Percentiles rank a stretch among this genome's conserved stretches.
Conservation (phyloP, 1,284 basidiomycete genomes). For the Pholiota adiposa region DNA sequence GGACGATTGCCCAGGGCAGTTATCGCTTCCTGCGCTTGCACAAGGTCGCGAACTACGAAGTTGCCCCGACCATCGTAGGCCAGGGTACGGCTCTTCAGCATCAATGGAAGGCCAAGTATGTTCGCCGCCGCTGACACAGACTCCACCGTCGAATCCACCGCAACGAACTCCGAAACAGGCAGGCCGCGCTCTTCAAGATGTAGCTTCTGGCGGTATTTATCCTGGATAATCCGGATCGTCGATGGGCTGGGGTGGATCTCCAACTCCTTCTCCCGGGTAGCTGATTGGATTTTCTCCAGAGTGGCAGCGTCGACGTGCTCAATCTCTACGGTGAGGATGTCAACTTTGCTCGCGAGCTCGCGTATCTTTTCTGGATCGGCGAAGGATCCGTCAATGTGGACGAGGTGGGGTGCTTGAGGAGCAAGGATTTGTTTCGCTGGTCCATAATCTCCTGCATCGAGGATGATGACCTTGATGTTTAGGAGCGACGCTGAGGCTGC, state of each 20-base stretch:
- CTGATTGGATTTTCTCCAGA: slow-evolving; percentile 68
- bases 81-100: slow-evolving; percentile 95
- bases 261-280: slow-evolving; percentile 36
- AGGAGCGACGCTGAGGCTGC: slow-evolving; percentile 90
- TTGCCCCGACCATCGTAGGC: slow-evolving; percentile 98
- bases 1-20: slow-evolving; percentile 64
- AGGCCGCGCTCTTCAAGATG: slow-evolving; percentile 67
- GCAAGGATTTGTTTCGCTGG: slow-evolving; percentile 93
- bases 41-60: slow-evolving; percentile 69
- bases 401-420: slow-evolving; percentile 48
- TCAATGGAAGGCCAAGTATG: slow-evolving; percentile 84
- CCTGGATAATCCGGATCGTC: slow-evolving; percentile 92
- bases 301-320: slow-evolving; percentile 92
- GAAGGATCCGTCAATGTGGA: slow-evolving; percentile 92
- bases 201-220: slow-evolving; percentile 92
- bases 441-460: slow-evolving; percentile 80
- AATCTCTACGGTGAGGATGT: slow-evolving; percentile 95
- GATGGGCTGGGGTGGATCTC: slow-evolving; percentile 85
- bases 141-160: slow-evolving; percentile 58
- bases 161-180: slow-evolving; percentile 77
- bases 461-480: slow-evolving; percentile 86
- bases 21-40: slow-evolving; percentile 68
- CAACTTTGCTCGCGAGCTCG: slow-evolving; percentile 81
- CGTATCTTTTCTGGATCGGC: slow-evolving; percentile 81
- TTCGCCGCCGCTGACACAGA: slow-evolving; percentile 60